A percentile compares a stretch with the other conserved stretches of the same genome.
These are phyloP conservation scores for Albatrellus ellisii DNA, from an alignment of 768 basidiomycete genomes.

Conservation along the genomic window DNA sequence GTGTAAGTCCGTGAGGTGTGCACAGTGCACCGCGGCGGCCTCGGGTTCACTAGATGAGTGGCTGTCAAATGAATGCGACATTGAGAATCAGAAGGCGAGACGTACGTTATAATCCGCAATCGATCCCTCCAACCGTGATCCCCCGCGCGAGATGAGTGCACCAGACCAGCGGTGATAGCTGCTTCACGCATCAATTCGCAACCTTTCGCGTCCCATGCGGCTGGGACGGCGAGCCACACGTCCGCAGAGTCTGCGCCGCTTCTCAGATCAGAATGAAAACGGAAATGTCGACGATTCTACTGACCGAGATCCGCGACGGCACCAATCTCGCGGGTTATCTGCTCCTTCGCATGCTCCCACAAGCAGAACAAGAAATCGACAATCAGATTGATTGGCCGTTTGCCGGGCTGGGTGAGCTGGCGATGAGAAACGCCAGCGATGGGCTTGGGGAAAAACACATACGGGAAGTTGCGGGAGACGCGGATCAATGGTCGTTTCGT, in stretches of 20 bases:
- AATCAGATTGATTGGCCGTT: constrained; percentile 66
- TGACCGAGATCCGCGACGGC: constrained; percentile 74
- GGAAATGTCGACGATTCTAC: constrained; percentile 14
- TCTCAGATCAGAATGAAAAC: neutral
- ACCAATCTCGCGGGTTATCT: constrained; percentile 80
- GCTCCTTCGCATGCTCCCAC: constrained; percentile 80
- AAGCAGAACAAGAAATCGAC: constrained; percentile 72
- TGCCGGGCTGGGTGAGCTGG: constrained; percentile 43
- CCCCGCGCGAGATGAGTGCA: constrained; percentile 54
- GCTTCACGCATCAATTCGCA: constrained; percentile 80
- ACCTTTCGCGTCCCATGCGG: constrained; percentile 82
- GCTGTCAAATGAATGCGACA: constrained; percentile 1
- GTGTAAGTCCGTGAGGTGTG: constrained; percentile 68
- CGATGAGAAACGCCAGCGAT: neutral
- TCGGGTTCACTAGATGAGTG: constrained; percentile 42
- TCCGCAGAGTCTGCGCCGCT: constrained; percentile 56
- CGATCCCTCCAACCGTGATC: constrained; percentile 73
- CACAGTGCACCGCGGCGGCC: constrained; percentile 87
- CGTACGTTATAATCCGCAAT: constrained; percentile 65
- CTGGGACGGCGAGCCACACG: constrained; percentile 79
- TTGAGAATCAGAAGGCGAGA: constrained; percentile 3
- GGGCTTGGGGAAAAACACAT: constrained; percentile 16
- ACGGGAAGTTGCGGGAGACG: constrained; percentile 73
- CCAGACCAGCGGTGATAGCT: constrained; percentile 70
- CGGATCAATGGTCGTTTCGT: constrained; percentile 57